These are phyloP conservation scores for Amanita phalloides DNA, from an alignment of 768 basidiomycete species.

Conservation along the genomic window DNA sequence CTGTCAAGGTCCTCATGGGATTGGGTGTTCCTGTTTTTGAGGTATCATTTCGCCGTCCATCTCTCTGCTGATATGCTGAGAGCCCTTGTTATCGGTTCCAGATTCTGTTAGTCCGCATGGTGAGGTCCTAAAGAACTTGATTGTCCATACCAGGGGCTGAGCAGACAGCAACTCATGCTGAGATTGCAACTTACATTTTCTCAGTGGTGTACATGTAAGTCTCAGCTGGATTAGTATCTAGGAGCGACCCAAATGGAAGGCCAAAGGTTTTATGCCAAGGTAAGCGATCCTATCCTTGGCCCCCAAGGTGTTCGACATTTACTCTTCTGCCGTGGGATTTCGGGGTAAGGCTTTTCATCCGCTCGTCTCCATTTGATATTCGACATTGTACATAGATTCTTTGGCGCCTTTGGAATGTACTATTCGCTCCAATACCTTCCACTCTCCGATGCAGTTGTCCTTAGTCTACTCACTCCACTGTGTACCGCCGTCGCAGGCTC, in stretches of 20 bases:
- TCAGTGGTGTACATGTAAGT: conserved; percentile 1
- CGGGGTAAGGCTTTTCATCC: conserved; percentile 72
- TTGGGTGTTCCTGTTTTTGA: background rate
- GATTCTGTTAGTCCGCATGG: background rate
- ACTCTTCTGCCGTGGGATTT: conserved; percentile 46
- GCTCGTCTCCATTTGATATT: conserved; percentile 18
- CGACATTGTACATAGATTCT: conserved; percentile 36
- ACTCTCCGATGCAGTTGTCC: conserved; percentile 65
- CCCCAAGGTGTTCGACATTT: conserved; percentile 56
- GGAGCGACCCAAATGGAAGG: background rate
- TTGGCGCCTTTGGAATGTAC: conserved; percentile 57
- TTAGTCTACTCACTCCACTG: conserved; percentile 68
- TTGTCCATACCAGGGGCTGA: background rate
- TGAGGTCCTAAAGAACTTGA: background rate
- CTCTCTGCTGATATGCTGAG: background rate
- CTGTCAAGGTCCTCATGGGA: background rate
- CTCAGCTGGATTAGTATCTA: background rate
- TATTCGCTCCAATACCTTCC: conserved; percentile 67
- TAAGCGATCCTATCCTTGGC: conserved; percentile 50
- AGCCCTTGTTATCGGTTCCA: background rate
- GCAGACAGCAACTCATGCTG: too few relatives aligned
- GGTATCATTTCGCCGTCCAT: background rate
- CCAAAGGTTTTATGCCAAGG: conserved; percentile 26
- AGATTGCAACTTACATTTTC: background rate
- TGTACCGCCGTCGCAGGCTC: conserved; percentile 38